phyloP scores from a whole-genome alignment of 2,329 filamentous ascomycete species.

The Dothideomycetes sp. region DNA sequence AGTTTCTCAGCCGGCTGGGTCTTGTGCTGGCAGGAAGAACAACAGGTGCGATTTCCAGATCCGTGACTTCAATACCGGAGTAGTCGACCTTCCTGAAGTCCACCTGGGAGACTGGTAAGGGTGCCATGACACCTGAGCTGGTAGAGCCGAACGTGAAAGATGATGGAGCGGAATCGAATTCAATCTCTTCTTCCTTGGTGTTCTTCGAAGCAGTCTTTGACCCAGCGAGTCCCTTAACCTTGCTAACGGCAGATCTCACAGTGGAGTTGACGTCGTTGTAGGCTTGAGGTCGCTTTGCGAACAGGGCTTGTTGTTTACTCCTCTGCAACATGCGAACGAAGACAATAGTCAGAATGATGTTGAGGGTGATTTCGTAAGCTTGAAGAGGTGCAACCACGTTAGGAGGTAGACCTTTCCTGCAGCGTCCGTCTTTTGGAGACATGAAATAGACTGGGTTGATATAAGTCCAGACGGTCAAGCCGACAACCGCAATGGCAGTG shows the following conservation, averaged over 20 bases:
- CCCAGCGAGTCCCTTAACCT: neutral
- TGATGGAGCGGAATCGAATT: neutral
- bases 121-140: too few species aligned
- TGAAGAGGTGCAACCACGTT: conserved; percentile 26
- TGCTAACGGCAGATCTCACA: conserved; percentile 1
- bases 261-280: conserved; percentile 3
- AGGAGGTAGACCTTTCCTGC: conserved; percentile 28
- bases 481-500: conserved; percentile 12
- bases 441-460: conserved; percentile 21
- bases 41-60: neutral
- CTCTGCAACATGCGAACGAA: conserved; percentile 26
- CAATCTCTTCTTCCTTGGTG: neutral
- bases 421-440: conserved; percentile 20
- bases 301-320: conserved; percentile 1
- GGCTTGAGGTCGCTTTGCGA: neutral
- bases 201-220: neutral
- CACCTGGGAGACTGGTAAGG: neutral
- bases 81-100: too few species aligned
- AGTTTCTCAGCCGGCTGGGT: conserved; percentile 18
- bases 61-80: neutral
- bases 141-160: too few species aligned
- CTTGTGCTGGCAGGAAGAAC: conserved; percentile 2
- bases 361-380: conserved; percentile 27
- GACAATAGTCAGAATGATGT: conserved; percentile 26
- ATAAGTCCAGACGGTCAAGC: conserved; percentile 13